Percentiles rank a stretch among this genome's conserved stretches.
Evolutionary conservation across 225 moss, liverwort and hornwort species (phyloP).

Genomic region (Lunularia cruciata): DNA sequence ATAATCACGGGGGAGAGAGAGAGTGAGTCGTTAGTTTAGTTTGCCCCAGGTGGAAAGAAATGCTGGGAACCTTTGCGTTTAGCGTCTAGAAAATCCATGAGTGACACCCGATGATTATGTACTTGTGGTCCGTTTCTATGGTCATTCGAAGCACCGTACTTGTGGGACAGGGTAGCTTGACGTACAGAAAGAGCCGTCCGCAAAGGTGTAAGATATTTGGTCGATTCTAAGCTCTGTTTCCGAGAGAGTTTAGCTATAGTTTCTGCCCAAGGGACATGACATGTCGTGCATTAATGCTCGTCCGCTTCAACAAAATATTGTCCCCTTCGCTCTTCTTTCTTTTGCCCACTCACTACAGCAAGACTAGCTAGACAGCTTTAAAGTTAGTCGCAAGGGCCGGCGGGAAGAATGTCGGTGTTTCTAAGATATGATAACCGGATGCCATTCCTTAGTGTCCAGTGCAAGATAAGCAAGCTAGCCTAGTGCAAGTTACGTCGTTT

Average conservation of each 20-base stretch:
- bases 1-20: too few relatives aligned
- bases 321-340: background rate
- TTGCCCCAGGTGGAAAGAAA: background rate
- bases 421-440: background rate
- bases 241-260: background rate
- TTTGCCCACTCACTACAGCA: background rate
- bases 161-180: constrained; percentile 11
- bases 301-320: background rate
- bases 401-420: constrained; percentile 9
- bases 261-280: background rate
- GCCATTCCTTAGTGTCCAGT: background rate
- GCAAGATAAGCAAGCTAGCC: constrained; percentile 1
- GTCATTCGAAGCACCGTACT: background rate
- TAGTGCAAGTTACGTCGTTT: too few relatives aligned
- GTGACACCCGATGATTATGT: background rate
- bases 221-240: background rate
- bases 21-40: too few relatives aligned
- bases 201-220: constrained; percentile 12
- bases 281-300: background rate
- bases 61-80: background rate
- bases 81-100: background rate
- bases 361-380: background rate
- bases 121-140: constrained; percentile 3
- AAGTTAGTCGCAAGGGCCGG: background rate
- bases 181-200: background rate